These are phyloP conservation scores for Calonectria pseudoreteaudii DNA, from an alignment of 2,329 filamentous ascomycete species.

Conservation along the genomic window DNA sequence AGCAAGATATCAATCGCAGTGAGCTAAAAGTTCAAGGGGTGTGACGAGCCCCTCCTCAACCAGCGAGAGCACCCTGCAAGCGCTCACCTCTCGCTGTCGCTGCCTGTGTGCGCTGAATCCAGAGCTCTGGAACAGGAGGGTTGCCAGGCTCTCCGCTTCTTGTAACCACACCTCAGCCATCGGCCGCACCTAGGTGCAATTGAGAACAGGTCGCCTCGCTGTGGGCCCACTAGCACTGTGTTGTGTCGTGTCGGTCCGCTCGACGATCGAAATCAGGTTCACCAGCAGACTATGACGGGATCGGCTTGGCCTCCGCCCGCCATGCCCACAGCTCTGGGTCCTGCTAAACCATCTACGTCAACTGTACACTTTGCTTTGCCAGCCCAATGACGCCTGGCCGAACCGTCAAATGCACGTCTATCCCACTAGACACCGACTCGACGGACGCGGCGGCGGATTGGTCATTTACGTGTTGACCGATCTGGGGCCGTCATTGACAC, in stretches of 20 bases:
- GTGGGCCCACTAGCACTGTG: slow-evolving; percentile 22
- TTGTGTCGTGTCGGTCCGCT: slow-evolving; percentile 22
- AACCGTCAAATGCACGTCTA: slow-evolving; percentile 14
- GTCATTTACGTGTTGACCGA: not conserved
- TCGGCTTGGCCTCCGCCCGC: slow-evolving; percentile 27
- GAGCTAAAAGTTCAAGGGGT: slow-evolving; percentile 10
- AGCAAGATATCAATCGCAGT: slow-evolving; percentile 11
- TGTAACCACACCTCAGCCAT: slow-evolving; percentile 17
- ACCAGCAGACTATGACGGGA: slow-evolving; percentile 22
- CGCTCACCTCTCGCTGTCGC: slow-evolving; percentile 2
- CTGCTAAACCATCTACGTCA: slow-evolving; percentile 14
- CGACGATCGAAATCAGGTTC: slow-evolving; percentile 33
- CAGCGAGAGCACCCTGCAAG: slow-evolving; percentile 3
- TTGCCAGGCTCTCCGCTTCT: slow-evolving; percentile 22
- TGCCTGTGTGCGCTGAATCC: slow-evolving; percentile 28
- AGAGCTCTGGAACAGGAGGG: slow-evolving; percentile 32
- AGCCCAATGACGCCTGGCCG: slow-evolving; percentile 14
- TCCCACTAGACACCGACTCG: slow-evolving; percentile 1
- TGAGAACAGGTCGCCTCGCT: slow-evolving; percentile 8
- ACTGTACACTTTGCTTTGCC: slow-evolving; percentile 1
- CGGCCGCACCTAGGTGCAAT: slow-evolving; percentile 9
- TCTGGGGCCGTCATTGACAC: not conserved
- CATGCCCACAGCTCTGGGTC: slow-evolving; percentile 30
- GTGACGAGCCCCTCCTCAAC: slow-evolving; percentile 4
- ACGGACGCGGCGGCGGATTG: slow-evolving; percentile 1